Conservation (phyloP, 2,329 filamentous ascomycete species). For the Elsinoe fawcettii region DNA sequence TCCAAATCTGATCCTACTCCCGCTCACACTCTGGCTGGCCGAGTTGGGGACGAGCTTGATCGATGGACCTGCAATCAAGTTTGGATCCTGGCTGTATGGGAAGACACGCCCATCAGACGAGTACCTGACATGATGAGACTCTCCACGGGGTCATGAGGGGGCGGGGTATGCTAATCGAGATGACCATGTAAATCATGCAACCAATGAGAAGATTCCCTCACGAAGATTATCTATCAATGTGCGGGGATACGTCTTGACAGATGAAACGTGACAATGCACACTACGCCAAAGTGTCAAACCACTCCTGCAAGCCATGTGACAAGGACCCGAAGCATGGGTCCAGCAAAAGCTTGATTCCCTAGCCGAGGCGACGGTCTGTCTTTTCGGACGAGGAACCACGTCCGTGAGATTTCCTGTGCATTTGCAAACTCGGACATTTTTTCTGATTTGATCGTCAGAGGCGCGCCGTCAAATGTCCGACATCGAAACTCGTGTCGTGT, state of each 20-base stretch:
- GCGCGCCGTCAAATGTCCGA: background rate
- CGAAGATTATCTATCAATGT: background rate
- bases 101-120: conserved; percentile 30
- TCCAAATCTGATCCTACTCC: conserved; percentile 53
- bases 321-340: background rate
- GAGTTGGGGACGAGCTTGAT: conserved; percentile 49
- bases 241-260: background rate
- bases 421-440: background rate
- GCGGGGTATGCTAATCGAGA: background rate
- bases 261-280: background rate
- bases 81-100: conserved; percentile 51
- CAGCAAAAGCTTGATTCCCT: background rate
- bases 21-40: conserved; percentile 52
- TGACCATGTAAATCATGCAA: background rate
- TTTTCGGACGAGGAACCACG: background rate
- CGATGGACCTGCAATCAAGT: conserved; percentile 54
- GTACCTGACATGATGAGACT: conserved; percentile 1
- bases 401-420: background rate
- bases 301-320: background rate
- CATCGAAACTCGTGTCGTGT: background rate
- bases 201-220: background rate
- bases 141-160: background rate
- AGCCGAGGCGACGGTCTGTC: background rate
- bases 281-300: background rate
- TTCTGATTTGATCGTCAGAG: background rate